phyloP scores from a whole-genome alignment of 2,329 filamentous ascomycete species.

The Daldinia sp. region DNA sequence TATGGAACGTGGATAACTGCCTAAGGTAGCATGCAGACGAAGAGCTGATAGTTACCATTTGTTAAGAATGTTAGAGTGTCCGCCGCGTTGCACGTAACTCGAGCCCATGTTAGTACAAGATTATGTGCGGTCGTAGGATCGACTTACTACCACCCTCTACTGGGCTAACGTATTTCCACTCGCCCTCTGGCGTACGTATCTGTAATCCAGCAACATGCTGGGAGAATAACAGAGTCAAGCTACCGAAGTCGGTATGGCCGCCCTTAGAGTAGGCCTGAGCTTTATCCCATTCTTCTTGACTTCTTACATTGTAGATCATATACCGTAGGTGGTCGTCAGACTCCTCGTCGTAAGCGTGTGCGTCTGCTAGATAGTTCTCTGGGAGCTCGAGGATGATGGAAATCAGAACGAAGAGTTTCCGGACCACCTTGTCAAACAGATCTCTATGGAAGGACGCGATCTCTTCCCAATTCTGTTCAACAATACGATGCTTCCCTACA shows the following conservation, averaged over 20 bases:
- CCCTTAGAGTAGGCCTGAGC: slow-evolving; percentile 57
- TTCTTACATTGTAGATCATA: slow-evolving; percentile 48
- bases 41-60: slow-evolving; percentile 35
- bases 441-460: slow-evolving; percentile 46
- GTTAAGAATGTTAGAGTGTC: slow-evolving; percentile 61
- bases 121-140: background rate
- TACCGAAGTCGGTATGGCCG: slow-evolving; percentile 53
- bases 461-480: slow-evolving; percentile 47
- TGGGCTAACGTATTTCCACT: slow-evolving; percentile 50
- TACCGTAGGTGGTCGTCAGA: slow-evolving; percentile 49
- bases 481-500: slow-evolving; percentile 53
- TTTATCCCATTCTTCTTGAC: slow-evolving; percentile 50
- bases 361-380: slow-evolving; percentile 45
- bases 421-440: slow-evolving; percentile 55
- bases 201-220: slow-evolving; percentile 68
- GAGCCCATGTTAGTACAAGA: slow-evolving; percentile 3
- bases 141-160: slow-evolving; percentile 47
- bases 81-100: slow-evolving; percentile 61
- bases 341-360: slow-evolving; percentile 47
- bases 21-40: slow-evolving; percentile 45
- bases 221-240: slow-evolving; percentile 65
- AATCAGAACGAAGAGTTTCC: slow-evolving; percentile 63
- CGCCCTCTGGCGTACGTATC: slow-evolving; percentile 59
- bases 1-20: background rate
- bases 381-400: slow-evolving; percentile 53